Base-by-base conservation (phyloP, 1,139 yeast genomes). In the Magnusiomyces paraingens region DNA sequence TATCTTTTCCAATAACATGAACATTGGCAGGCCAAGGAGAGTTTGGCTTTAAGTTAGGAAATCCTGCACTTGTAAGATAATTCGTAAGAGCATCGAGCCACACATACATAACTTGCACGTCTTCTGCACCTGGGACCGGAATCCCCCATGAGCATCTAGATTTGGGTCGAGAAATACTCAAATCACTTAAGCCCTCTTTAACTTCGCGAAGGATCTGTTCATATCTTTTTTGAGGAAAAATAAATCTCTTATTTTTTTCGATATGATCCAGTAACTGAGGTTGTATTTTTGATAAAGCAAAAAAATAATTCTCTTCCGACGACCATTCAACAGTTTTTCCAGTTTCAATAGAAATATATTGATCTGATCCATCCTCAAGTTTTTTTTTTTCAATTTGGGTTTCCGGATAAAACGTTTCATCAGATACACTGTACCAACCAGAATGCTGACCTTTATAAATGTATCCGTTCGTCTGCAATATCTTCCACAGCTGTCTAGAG, bases 81-180 rank as follows among this genome's bases (percentile, higher is more conserved):
- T 90, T 93, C 49, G 87, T 76, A 53, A 93, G 75, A 0, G 99
- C 99, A 70, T 93, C 99, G 58, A 93, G 86, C 99, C 99, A 93
- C 10, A 93, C 99, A 64, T 93, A 93, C 56, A 93, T 84, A 52
- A 79, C 84, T 64, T 93, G 98, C 0, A 81, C 62, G 0, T 77
- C 73, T 63, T 93, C 98, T 15, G 40, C 18, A 39, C 76, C 74
- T 0, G 99, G 99, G 0, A 93, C 98, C 1, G 81, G 80, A 32
- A 93, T 85, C 0, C 97, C 97, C 99, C 99, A 93, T 36, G 77
- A 72, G 50, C 91, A 75, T 54, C 99, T 73, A 14, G 82, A 71
- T 0, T 83, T 67, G 0, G 98, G 98, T 58, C 99, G 75, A 0
- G 97, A 90, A 1, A 93, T 77, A 32, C 96, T 87, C 50, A 93